Conservation (phyloP, 768 basidiomycete species). For the Lactarius quietus region DNA sequence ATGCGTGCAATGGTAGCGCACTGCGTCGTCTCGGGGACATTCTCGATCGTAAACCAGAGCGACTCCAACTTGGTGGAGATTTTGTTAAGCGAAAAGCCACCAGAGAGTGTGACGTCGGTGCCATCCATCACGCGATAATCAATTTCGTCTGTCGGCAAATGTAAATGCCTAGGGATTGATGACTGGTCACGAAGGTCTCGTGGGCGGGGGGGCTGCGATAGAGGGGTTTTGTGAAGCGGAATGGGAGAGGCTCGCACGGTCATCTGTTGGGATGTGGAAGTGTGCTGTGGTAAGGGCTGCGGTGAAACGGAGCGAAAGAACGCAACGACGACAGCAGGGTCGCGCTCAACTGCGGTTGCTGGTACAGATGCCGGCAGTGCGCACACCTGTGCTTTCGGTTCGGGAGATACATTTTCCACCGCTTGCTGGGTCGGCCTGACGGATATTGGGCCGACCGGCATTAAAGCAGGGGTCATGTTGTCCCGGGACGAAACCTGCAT, state of each 20-base stretch:
- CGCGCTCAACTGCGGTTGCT: background rate
- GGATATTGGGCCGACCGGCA: background rate
- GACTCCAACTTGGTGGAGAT: constrained; percentile 69
- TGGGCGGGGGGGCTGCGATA: background rate
- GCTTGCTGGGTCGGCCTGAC: background rate
- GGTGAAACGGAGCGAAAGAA: too few relatives aligned
- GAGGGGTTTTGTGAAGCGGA: background rate
- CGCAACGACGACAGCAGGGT: background rate
- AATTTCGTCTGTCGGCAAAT: constrained; percentile 15
- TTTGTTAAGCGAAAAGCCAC: constrained; percentile 57
- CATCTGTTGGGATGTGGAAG: background rate
- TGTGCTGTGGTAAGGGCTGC: background rate
- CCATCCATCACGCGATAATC: constrained; percentile 47
- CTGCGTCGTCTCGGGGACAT: constrained; percentile 42
- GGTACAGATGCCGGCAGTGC: background rate
- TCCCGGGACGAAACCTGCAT: background rate
- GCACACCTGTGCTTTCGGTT: background rate
- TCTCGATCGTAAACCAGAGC: constrained; percentile 52
- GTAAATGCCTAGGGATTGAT: background rate
- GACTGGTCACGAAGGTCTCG: background rate
- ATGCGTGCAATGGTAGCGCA: constrained; percentile 36
- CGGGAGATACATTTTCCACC: background rate
- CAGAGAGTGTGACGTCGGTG: constrained; percentile 51
- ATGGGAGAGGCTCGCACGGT: background rate
- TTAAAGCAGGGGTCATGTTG: background rate